Conservation (phyloP, 768 basidiomycete genomes). For the Sarcodon aspratus region DNA sequence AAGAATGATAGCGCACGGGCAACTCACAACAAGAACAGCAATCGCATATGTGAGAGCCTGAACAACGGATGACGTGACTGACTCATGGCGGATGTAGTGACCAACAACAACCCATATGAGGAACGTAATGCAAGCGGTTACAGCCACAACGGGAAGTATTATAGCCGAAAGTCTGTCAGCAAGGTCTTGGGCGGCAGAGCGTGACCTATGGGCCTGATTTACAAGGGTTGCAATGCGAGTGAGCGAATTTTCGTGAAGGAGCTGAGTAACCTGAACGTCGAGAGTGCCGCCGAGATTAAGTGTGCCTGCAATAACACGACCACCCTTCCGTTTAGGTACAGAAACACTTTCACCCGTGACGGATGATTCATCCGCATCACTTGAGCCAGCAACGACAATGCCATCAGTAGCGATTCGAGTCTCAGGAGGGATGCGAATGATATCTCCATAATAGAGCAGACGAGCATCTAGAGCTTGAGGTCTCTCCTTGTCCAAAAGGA, state of each 20-base stretch:
- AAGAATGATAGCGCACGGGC: conserved; percentile 32
- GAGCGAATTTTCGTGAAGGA: conserved; percentile 30
- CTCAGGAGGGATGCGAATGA: conserved; percentile 22
- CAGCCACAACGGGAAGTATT: conserved; percentile 38
- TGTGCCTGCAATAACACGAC: conserved; percentile 26
- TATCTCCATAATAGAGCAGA: conserved; percentile 25
- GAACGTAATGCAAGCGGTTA: conserved; percentile 25
- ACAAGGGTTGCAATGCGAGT: conserved; percentile 26
- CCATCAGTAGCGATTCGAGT: conserved; percentile 29
- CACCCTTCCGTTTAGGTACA: conserved; percentile 22
- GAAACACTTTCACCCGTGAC: conserved; percentile 31
- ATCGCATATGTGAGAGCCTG: conserved; percentile 38
- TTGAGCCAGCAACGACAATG: conserved; percentile 19
- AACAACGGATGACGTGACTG: conserved; percentile 15
- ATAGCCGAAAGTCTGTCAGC: conserved; percentile 38
- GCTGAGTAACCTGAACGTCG: conserved; percentile 22
- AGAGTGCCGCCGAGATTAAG: conserved; percentile 22
- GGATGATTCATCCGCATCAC: conserved; percentile 30
- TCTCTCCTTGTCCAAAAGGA: conserved; percentile 17
- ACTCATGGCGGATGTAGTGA: conserved; percentile 14
- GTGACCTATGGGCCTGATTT: conserved; percentile 23
- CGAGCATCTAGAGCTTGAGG: conserved; percentile 12
- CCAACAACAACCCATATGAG: conserved; percentile 25
- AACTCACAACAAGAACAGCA: conserved; percentile 38
- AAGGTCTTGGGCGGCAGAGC: conserved; percentile 28